Evolutionary conservation across 2,329 filamentous ascomycete species (phyloP).

Genomic region (Fusarium chaquense): DNA sequence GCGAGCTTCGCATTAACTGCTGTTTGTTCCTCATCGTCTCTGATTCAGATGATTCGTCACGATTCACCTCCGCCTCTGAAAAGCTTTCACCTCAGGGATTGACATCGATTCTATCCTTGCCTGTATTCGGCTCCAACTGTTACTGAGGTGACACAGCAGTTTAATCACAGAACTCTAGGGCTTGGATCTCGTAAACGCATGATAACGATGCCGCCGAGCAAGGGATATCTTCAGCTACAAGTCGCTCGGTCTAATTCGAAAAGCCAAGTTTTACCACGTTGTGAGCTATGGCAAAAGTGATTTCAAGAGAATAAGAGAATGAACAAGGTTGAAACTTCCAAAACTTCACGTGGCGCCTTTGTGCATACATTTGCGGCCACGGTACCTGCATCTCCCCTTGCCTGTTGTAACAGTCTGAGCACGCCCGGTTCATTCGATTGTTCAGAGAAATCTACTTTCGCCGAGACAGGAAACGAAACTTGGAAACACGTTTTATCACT

Average conservation of each 20-base stretch:
- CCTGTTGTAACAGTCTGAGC: background rate
- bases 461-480: background rate
- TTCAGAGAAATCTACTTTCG: background rate
- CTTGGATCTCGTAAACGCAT: background rate
- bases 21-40: background rate
- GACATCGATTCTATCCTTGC: background rate
- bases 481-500: background rate
- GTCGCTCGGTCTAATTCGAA: background rate
- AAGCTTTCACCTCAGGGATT: background rate
- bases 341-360: background rate
- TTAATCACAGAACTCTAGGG: background rate
- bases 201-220: background rate
- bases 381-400: background rate
- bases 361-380: background rate
- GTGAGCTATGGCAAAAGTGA: background rate
- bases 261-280: background rate
- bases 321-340: background rate
- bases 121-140: background rate
- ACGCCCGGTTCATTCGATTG: background rate
- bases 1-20: background rate
- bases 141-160: background rate
- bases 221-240: background rate
- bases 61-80: no score
- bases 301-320: background rate
- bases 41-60: background rate